Evolutionary conservation across 1,284 basidiomycete genomes (phyloP).

Genomic region (Ganoderma multipileum): DNA sequence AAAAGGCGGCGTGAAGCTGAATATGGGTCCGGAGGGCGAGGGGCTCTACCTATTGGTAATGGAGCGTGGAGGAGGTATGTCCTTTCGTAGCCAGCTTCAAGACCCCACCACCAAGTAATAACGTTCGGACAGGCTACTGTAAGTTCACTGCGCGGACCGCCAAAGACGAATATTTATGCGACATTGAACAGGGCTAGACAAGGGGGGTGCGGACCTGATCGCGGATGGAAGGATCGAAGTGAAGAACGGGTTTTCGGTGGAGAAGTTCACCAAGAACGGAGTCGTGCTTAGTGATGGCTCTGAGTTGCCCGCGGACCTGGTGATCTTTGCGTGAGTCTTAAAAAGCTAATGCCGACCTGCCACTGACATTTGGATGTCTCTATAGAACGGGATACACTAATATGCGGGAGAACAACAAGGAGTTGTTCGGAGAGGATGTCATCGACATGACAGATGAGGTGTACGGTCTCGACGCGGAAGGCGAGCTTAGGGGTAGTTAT

Average conservation of each 20-base stretch:
- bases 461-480: constrained; percentile 64
- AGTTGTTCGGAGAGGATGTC: constrained; percentile 55
- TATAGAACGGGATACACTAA: constrained; percentile 24
- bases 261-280: constrained; percentile 42
- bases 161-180: neutral
- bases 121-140: constrained; percentile 21
- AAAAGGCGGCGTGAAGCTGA: constrained; percentile 63
- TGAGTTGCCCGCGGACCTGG: constrained; percentile 51
- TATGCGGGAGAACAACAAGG: constrained; percentile 32
- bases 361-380: neutral
- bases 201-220: constrained; percentile 40
- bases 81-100: neutral
- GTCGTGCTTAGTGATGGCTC: constrained; percentile 52
- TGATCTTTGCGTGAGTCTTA: constrained; percentile 48
- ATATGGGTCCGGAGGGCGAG: constrained; percentile 59
- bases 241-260: constrained; percentile 48
- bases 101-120: neutral
- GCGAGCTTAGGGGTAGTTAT: constrained; percentile 51
- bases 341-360: neutral
- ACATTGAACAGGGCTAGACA: constrained; percentile 41
- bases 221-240: constrained; percentile 53
- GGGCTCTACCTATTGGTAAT: constrained; percentile 53
- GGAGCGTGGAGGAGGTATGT: constrained; percentile 33
- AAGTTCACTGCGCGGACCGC: neutral
- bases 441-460: constrained; percentile 51